Conservation (phyloP, 306 rosid genomes). For the Rubus parviflorus region DNA sequence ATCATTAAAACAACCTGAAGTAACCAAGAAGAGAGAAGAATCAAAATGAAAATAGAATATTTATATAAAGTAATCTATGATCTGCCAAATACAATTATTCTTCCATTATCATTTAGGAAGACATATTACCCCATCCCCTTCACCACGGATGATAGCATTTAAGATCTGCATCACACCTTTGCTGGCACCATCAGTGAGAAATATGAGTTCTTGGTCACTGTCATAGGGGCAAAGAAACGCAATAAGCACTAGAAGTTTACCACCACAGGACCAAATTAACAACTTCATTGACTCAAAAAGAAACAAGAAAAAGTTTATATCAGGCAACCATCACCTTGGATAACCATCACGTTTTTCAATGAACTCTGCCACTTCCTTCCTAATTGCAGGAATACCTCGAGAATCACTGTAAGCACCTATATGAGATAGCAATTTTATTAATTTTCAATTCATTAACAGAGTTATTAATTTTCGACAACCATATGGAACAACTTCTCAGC, state of each 20-base stretch:
- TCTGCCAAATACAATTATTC: not conserved
- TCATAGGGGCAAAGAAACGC: constrained; percentile 35
- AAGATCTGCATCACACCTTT: constrained; percentile 98
- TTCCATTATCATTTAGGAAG: constrained; percentile 2
- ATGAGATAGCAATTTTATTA: constrained; percentile 10
- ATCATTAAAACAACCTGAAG: constrained; percentile 1
- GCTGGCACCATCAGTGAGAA: constrained; percentile 98
- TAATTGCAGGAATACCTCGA: constrained; percentile 85
- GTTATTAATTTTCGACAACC: constrained; percentile 1
- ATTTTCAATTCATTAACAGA: constrained; percentile 22
- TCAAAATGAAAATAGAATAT: constrained; percentile 3
- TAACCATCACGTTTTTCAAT: constrained; percentile 91
- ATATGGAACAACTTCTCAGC: not conserved
- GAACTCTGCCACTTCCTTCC: constrained; percentile 96
- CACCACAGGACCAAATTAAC: not conserved
- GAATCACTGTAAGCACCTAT: constrained; percentile 98
- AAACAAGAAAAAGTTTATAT: constrained; percentile 13
- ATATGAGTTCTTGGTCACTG: constrained; percentile 96
- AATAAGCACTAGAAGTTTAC: constrained; percentile 15
- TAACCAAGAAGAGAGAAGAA: constrained; percentile 18
- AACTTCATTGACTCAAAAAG: constrained; percentile 20
- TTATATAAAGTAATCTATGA: not conserved
- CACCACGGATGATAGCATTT: constrained; percentile 76
- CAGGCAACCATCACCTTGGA: constrained; percentile 64
- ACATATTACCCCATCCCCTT: constrained; percentile 86